Percentiles rank a stretch among this genome's conserved stretches.
phyloP scores from a whole-genome alignment of 2,329 filamentous ascomycete species.

The Dothideomycetes sp. region DNA sequence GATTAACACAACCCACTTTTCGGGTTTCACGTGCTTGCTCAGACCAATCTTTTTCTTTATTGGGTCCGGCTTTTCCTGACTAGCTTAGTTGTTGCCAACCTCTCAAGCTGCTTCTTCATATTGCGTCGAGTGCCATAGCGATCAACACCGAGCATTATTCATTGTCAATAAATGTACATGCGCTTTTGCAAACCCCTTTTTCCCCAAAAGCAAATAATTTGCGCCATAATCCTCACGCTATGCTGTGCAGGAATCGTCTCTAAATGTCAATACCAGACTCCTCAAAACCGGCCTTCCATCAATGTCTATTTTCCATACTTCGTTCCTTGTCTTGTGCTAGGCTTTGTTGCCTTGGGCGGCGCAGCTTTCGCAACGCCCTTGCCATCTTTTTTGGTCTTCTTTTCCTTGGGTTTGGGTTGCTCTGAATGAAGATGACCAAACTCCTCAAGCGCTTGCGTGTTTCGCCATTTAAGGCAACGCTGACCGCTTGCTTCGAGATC shows the following conservation, averaged over 20 bases:
- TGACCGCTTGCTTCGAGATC: constrained; percentile 45
- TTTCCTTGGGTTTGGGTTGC: constrained; percentile 17
- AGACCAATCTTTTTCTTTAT: too few species aligned
- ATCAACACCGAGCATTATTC: too few species aligned
- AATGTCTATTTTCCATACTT: constrained; percentile 10
- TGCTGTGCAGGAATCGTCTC: constrained; percentile 7
- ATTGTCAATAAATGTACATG: too few species aligned
- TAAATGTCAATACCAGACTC: constrained; percentile 9
- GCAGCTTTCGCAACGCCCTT: constrained; percentile 16
- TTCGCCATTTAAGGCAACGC: constrained; percentile 57
- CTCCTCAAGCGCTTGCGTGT: constrained; percentile 31
- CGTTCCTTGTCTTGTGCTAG: constrained; percentile 31
- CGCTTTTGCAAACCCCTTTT: constrained; percentile 4
- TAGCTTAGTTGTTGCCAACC: too few species aligned
- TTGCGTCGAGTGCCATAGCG: too few species aligned
- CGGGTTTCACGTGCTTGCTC: too few species aligned
- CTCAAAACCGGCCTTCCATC: not conserved
- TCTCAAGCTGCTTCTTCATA: too few species aligned
- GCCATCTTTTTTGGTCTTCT: constrained; percentile 27
- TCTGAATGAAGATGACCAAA: constrained; percentile 24
- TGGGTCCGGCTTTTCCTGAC: too few species aligned
- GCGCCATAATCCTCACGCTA: constrained; percentile 9
- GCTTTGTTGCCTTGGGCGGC: constrained; percentile 30
- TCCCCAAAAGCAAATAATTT: constrained; percentile 1
- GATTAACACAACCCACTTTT: too few species aligned